phyloP scores from a whole-genome alignment of 768 basidiomycete genomes.

The Leucocoprinus sp. region DNA sequence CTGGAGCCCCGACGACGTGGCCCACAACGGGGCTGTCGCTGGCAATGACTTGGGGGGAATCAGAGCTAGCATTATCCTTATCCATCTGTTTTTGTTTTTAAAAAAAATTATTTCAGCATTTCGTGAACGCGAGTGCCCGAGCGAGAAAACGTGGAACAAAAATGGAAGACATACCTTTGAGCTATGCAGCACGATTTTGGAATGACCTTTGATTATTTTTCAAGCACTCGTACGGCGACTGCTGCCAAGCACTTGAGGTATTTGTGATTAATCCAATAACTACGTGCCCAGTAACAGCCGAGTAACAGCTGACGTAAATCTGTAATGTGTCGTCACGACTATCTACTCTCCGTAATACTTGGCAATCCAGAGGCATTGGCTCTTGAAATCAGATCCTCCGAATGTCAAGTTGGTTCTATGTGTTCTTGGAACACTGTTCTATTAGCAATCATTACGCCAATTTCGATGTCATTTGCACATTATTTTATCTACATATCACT shows the following conservation, averaged over 20 bases:
- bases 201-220: neutral
- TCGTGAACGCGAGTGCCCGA: neutral
- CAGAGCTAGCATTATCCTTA: conserved; percentile 9
- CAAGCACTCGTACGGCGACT: neutral
- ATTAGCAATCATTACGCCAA: too few relatives aligned
- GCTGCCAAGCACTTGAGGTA: neutral
- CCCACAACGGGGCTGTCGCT: conserved; percentile 5
- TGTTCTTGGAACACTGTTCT: too few relatives aligned
- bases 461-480: too few relatives aligned
- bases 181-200: neutral
- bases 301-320: too few relatives aligned
- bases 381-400: too few relatives aligned
- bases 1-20: conserved; percentile 4
- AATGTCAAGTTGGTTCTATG: too few relatives aligned
- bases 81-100: conserved; percentile 11
- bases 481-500: too few relatives aligned
- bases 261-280: conserved; percentile 5
- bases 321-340: too few relatives aligned
- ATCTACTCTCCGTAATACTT: too few relatives aligned
- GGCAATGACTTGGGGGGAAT: conserved; percentile 7
- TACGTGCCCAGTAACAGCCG: too few relatives aligned
- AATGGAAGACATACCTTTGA: conserved; percentile 6
- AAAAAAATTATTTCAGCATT: conserved; percentile 12
- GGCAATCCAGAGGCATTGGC: too few relatives aligned
- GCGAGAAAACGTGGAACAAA: conserved; percentile 4